Conservation (phyloP, 495 filamentous ascomycete species). For the Penicillium parvum region DNA sequence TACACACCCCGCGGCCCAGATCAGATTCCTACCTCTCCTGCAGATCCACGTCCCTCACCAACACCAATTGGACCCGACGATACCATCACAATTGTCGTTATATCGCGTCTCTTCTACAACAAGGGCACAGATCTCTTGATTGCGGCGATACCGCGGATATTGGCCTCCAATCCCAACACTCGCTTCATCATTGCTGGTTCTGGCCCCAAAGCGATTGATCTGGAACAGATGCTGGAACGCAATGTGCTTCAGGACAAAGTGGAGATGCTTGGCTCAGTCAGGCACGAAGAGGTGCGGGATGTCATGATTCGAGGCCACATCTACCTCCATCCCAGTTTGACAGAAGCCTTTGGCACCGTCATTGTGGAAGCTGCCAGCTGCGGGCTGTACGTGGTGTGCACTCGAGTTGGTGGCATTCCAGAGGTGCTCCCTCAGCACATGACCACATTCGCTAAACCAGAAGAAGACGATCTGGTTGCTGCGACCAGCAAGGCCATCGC, state of each 20-base stretch:
- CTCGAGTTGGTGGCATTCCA: constrained; percentile 92
- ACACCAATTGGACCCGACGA: constrained; percentile 69
- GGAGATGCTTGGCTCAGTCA: constrained; percentile 82
- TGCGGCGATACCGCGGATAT: constrained; percentile 87
- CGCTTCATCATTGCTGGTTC: constrained; percentile 96
- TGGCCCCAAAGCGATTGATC: constrained; percentile 92
- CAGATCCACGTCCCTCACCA: constrained; percentile 43
- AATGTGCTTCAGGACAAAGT: constrained; percentile 94
- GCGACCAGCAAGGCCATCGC: constrained; percentile 77
- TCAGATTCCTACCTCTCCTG: constrained; percentile 28
- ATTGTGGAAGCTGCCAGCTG: constrained; percentile 96
- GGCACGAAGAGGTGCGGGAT: constrained; percentile 94
- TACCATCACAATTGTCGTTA: constrained; percentile 92
- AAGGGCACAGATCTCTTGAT: constrained; percentile 96
- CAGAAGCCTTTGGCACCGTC: constrained; percentile 95
- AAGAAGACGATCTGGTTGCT: constrained; percentile 64
- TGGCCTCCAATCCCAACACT: constrained; percentile 82
- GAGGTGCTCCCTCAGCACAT: constrained; percentile 87
- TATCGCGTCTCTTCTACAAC: constrained; percentile 97
- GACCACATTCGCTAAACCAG: constrained; percentile 82
- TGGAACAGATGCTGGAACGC: constrained; percentile 96
- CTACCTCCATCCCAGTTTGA: constrained; percentile 90
- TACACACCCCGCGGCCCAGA: constrained; percentile 28
- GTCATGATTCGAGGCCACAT: constrained; percentile 99
- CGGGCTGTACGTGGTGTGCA: constrained; percentile 93